Evolutionary conservation across 106 monocot species (phyloP).

Genomic region (Phalaenopsis aphrodite): DNA sequence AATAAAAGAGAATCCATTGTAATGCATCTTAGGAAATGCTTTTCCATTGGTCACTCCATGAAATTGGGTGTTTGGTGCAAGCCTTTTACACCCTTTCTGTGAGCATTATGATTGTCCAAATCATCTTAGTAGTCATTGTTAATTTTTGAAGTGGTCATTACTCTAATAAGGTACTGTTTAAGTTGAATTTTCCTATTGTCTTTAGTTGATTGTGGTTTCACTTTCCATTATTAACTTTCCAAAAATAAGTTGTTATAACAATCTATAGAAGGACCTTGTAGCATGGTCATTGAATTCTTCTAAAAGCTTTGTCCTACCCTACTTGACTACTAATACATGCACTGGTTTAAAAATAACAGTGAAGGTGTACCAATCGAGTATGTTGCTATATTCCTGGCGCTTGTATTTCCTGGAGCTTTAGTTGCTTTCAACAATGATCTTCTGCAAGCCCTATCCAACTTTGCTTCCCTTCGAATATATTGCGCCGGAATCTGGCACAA

Average conservation of each 20-base stretch:
- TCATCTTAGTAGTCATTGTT: too few relatives aligned
- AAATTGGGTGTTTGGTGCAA: too few relatives aligned
- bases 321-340: slow-evolving; percentile 6
- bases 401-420: slow-evolving; percentile 92
- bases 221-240: neutral
- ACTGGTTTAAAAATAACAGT: slow-evolving; percentile 33
- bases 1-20: too few relatives aligned
- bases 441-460: slow-evolving; percentile 42
- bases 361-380: slow-evolving; percentile 77
- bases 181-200: neutral
- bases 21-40: too few relatives aligned
- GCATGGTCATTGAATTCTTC: slow-evolving; percentile 3
- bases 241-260: neutral
- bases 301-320: slow-evolving; percentile 4
- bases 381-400: slow-evolving; percentile 69
- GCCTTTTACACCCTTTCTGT: too few relatives aligned
- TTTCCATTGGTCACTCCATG: too few relatives aligned
- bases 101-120: too few relatives aligned
- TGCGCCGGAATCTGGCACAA: slow-evolving; percentile 99
- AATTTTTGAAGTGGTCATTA: too few relatives aligned
- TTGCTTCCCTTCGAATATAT: slow-evolving; percentile 65
- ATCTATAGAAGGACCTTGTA: neutral
- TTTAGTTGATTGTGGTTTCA: neutral
- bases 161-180: too few relatives aligned
- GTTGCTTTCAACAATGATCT: slow-evolving; percentile 74